These are phyloP conservation scores for Penicillium nordicum DNA, from an alignment of 2,329 filamentous ascomycete species.

Conservation along the genomic window DNA sequence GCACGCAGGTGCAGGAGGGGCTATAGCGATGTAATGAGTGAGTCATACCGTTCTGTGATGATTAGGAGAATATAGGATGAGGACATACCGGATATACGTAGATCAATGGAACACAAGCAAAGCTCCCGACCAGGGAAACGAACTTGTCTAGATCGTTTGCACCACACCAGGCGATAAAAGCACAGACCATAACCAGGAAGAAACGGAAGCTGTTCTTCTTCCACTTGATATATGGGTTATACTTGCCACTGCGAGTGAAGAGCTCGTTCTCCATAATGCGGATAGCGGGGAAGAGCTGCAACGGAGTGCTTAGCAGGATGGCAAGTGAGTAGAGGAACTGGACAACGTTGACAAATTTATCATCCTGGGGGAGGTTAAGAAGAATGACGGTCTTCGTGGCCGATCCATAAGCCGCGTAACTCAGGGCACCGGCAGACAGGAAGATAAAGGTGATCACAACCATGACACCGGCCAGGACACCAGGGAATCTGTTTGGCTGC, in stretches of 20 bases:
- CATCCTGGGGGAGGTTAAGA: conserved; percentile 92
- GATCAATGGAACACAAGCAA: conserved; percentile 94
- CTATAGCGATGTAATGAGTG: conserved; percentile 45
- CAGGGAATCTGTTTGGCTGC: conserved; percentile 82
- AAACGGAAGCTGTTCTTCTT: conserved; percentile 98
- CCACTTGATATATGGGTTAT: conserved; percentile 99
- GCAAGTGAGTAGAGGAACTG: conserved; percentile 97
- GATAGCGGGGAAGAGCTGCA: conserved; percentile 97
- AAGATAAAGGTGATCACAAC: conserved; percentile 90
- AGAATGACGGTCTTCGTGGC: conserved; percentile 95
- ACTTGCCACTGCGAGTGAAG: conserved; percentile 92
- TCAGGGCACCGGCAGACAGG: conserved; percentile 83
- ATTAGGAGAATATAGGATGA: not conserved
- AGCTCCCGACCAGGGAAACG: conserved; percentile 91
- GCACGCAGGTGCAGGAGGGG: conserved; percentile 85
- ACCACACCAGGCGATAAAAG: conserved; percentile 84
- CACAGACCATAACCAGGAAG: conserved; percentile 82
- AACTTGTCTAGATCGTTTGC: conserved; percentile 96
- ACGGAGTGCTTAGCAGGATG: conserved; percentile 89
- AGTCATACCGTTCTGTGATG: not conserved
- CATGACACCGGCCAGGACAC: conserved; percentile 87
- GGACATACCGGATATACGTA: conserved; percentile 92
- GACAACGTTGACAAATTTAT: conserved; percentile 90
- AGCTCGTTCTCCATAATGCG: conserved; percentile 92
- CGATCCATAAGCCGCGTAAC: conserved; percentile 93